These are phyloP conservation scores for Gracilaria caudata DNA, from an alignment of 23 red algal genomes.

Conservation along the genomic window DNA sequence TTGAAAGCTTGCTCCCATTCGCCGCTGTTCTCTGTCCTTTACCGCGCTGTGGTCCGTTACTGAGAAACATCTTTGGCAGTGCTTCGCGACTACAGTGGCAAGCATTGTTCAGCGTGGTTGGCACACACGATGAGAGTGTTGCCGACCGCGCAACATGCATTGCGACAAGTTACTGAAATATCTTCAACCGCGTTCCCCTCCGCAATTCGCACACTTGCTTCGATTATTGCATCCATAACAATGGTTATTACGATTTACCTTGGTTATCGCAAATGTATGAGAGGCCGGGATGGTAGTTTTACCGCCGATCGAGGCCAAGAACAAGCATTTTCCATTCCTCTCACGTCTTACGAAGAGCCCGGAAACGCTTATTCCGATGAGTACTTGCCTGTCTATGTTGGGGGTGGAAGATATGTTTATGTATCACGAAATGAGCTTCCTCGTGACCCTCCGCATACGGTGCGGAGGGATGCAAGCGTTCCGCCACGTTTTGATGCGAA, in stretches of 20 bases:
- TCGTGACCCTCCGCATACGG: constrained; percentile 4
- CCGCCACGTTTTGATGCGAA: constrained; percentile 1
- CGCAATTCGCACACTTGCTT: constrained; percentile 19
- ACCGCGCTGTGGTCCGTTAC: neutral
- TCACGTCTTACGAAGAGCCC: neutral
- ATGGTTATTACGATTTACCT: constrained; percentile 18
- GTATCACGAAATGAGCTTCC: constrained; percentile 26
- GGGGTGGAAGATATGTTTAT: constrained; percentile 24
- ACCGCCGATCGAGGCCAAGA: neutral
- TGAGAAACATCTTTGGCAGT: neutral
- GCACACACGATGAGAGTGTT: constrained; percentile 33
- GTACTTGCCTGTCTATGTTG: constrained; percentile 27
- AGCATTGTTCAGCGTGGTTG: neutral
- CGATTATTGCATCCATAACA: constrained; percentile 13
- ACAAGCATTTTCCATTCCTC: neutral
- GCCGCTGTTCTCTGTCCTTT: neutral
- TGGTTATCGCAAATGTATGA: constrained; percentile 8
- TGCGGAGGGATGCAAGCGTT: neutral
- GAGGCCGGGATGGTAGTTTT: constrained; percentile 4
- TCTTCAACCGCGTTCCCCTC: neutral
- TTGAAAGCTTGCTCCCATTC: neutral
- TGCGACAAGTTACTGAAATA: constrained; percentile 1
- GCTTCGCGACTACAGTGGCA: neutral
- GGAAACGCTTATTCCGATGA: neutral
- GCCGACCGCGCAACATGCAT: constrained; percentile 14